phyloP scores from a whole-genome alignment of 495 filamentous ascomycete species.

The Neurospora sublineolata region DNA sequence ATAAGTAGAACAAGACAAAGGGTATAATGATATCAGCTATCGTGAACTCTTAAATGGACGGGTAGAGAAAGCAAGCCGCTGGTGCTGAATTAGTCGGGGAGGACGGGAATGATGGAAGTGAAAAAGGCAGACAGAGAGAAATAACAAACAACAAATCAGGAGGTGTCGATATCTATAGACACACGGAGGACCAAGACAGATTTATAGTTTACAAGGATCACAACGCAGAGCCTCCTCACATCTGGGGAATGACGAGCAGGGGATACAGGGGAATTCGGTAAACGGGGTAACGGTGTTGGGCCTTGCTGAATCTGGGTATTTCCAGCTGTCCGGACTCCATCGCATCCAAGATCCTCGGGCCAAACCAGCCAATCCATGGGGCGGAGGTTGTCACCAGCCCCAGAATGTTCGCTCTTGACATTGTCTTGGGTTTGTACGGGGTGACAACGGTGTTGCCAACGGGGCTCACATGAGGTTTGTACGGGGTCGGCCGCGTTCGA shows the following conservation, averaged over 20 bases:
- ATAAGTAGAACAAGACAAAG: background rate
- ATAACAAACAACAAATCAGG: background rate
- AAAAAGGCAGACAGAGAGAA: background rate
- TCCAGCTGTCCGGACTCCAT: conserved; percentile 11
- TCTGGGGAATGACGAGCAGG: background rate
- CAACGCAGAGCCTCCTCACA: background rate
- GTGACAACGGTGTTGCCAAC: background rate
- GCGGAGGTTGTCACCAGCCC: background rate
- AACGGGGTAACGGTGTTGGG: background rate
- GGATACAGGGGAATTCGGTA: background rate
- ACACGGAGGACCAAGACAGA: background rate
- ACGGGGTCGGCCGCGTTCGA: background rate
- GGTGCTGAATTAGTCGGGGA: background rate
- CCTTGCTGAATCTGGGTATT: background rate
- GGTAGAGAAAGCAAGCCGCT: background rate
- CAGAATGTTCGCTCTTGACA: no score
- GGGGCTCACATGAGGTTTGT: background rate
- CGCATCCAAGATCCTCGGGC: conserved; percentile 5
- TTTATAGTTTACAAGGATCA: background rate
- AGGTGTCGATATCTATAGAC: background rate
- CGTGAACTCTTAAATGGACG: background rate
- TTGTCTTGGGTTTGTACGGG: background rate
- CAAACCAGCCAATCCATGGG: background rate
- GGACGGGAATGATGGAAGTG: background rate
- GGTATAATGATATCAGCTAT: background rate